A percentile compares a stretch with the other conserved stretches of the same genome.
Evolutionary conservation across 1,284 basidiomycete genomes (phyloP).

Genomic region (Puccinia polysora): DNA sequence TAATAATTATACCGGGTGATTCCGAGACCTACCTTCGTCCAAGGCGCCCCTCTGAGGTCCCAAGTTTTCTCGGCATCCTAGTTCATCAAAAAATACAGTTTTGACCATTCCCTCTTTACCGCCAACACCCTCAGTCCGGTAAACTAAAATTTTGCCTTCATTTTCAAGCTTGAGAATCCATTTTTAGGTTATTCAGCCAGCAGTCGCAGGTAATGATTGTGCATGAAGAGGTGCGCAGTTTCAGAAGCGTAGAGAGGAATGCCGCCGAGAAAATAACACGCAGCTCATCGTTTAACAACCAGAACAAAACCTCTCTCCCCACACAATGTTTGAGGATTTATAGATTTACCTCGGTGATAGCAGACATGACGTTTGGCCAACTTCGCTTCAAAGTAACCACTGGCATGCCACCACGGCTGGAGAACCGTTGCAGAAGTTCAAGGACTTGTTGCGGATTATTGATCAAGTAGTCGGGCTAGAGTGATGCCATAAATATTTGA

Average conservation of each 20-base stretch:
- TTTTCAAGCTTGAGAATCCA: constrained; percentile 31
- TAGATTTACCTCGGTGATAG: constrained; percentile 24
- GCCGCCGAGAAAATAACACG: not conserved
- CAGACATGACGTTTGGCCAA: constrained; percentile 33
- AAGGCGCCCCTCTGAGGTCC: constrained; percentile 24
- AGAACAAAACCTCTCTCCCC: too few species aligned
- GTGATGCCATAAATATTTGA: not conserved
- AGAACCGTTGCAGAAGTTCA: constrained; percentile 23
- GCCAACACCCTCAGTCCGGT: constrained; percentile 18
- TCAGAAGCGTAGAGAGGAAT: not conserved
- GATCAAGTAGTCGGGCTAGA: constrained; percentile 39
- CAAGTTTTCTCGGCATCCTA: constrained; percentile 38
- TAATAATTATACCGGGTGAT: too few species aligned
- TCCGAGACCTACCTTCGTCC: constrained; percentile 32
- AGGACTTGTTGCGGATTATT: constrained; percentile 34
- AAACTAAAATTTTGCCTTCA: constrained; percentile 38
- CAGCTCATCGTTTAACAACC: too few species aligned
- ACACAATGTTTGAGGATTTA: too few species aligned
- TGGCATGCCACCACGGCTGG: constrained; percentile 34
- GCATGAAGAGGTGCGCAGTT: not conserved
- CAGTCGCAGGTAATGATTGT: not conserved
- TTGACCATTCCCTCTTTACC: constrained; percentile 37
- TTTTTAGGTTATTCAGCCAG: too few species aligned
- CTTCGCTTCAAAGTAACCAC: constrained; percentile 24
- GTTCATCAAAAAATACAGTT: constrained; percentile 33